Evolutionary conservation across 305 asterid genomes (phyloP).

Genomic region (Fraxinus platypoda): DNA sequence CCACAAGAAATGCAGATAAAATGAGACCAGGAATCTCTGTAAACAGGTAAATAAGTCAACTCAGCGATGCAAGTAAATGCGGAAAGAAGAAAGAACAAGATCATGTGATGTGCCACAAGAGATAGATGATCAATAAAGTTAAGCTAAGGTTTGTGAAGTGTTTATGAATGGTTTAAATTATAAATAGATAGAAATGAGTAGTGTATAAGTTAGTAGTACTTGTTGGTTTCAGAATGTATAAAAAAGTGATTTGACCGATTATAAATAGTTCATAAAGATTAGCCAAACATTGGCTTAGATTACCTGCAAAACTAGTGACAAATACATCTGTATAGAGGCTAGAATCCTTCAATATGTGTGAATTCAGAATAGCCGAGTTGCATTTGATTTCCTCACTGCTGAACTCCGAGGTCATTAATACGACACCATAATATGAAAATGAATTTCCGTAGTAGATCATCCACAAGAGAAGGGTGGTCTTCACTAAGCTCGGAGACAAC

Average conservation of each 20-base stretch:
- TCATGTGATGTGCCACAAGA: neutral
- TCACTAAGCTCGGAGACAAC: slow-evolving; percentile 44
- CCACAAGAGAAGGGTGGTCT: slow-evolving; percentile 71
- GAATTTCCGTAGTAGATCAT: slow-evolving; percentile 54
- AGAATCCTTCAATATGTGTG: slow-evolving; percentile 27
- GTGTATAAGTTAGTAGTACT: too few relatives aligned
- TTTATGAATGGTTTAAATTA: neutral
- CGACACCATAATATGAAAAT: slow-evolving; percentile 65
- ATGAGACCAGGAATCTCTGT: slow-evolving; percentile 73
- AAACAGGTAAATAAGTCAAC: neutral
- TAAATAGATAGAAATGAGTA: neutral
- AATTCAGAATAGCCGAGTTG: slow-evolving; percentile 14
- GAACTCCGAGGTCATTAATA: slow-evolving; percentile 68
- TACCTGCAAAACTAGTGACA: slow-evolving; percentile 78
- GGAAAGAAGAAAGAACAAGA: slow-evolving; percentile 5
- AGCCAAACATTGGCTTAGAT: neutral
- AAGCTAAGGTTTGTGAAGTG: neutral
- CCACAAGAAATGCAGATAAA: slow-evolving; percentile 57
- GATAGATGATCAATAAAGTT: neutral
- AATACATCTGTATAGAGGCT: slow-evolving; percentile 59
- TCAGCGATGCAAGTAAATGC: neutral
- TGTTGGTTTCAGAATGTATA: neutral
- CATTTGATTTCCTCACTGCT: slow-evolving; percentile 50
- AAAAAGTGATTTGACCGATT: too few relatives aligned
- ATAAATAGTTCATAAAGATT: neutral